Conservation (phyloP, 2,329 filamentous ascomycete genomes). For the Monilinia fructicola region DNA sequence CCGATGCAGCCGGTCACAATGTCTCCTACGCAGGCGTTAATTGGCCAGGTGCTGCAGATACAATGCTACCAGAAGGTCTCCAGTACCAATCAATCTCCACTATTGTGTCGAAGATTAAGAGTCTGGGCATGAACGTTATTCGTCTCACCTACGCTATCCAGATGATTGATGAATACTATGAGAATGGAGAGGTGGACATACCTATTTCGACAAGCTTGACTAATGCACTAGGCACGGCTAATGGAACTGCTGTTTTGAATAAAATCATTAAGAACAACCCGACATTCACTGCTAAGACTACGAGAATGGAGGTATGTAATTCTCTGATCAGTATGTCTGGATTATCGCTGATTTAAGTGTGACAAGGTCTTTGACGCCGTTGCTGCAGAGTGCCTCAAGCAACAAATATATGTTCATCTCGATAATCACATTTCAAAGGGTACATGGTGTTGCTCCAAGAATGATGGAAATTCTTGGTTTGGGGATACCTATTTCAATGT, state of each 20-base stretch:
- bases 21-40: slow-evolving; percentile 57
- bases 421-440: slow-evolving; percentile 62
- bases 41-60: slow-evolving; percentile 60
- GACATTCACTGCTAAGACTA: slow-evolving; percentile 53
- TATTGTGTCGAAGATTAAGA: slow-evolving; percentile 55
- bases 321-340: not conserved
- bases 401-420: slow-evolving; percentile 57
- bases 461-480: slow-evolving; percentile 61
- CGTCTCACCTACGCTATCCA: slow-evolving; percentile 64
- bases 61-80: slow-evolving; percentile 65
- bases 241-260: slow-evolving; percentile 52
- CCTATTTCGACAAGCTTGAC: slow-evolving; percentile 48
- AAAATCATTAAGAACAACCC: slow-evolving; percentile 59
- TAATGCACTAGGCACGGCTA: slow-evolving; percentile 50
- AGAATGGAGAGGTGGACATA: slow-evolving; percentile 48
- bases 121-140: slow-evolving; percentile 61
- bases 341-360: not conserved
- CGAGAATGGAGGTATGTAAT: slow-evolving; percentile 47
- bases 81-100: slow-evolving; percentile 58
- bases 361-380: slow-evolving; percentile 60
- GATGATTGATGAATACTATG: slow-evolving; percentile 60
- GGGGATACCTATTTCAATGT: slow-evolving; percentile 59
- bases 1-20: slow-evolving; percentile 40
- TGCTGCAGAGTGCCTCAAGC: slow-evolving; percentile 55
- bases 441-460: slow-evolving; percentile 56